These are phyloP conservation scores for Dimargaris xerosporica DNA, from an alignment of 192 early-diverging fungal genomes.

Conservation along the genomic window DNA sequence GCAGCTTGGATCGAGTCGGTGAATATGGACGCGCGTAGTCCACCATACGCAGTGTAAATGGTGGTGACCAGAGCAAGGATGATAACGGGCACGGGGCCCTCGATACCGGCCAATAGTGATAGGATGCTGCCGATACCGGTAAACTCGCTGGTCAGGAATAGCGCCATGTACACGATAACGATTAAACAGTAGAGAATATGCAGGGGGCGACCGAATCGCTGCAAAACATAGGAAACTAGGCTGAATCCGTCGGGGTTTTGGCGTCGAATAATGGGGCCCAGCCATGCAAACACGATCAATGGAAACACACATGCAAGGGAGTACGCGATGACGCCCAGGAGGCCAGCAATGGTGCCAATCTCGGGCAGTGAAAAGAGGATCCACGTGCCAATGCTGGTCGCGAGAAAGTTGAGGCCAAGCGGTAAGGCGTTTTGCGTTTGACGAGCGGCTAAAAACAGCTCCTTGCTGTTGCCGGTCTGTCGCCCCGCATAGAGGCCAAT, in stretches of 20 bases:
- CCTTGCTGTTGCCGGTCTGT: constrained; percentile 27
- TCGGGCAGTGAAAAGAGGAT: constrained; percentile 51
- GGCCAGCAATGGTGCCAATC: constrained; percentile 43
- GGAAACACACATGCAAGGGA: constrained; percentile 43
- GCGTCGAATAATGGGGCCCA: constrained; percentile 41
- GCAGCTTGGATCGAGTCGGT: constrained; percentile 45
- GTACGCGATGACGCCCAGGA: constrained; percentile 50
- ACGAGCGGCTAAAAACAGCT: constrained; percentile 36
- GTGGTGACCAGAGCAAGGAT: constrained; percentile 45
- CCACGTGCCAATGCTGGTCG: constrained; percentile 38
- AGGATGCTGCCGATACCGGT: constrained; percentile 45
- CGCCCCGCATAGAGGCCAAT: constrained; percentile 36
- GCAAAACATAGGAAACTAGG: constrained; percentile 44
- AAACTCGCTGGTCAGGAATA: constrained; percentile 49
- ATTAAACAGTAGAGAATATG: constrained; percentile 38
- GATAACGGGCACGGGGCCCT: constrained; percentile 38
- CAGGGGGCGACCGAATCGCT: constrained; percentile 42
- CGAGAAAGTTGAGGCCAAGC: constrained; percentile 34
- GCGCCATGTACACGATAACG: constrained; percentile 42
- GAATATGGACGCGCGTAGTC: constrained; percentile 46
- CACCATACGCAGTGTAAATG: constrained; percentile 51
- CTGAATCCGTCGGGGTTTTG: constrained; percentile 45
- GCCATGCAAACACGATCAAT: constrained; percentile 35
- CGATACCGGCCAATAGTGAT: constrained; percentile 32
- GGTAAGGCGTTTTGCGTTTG: constrained; percentile 30